Conservation (phyloP, 306 rosid species). For the Leucaena leucocephala region DNA sequence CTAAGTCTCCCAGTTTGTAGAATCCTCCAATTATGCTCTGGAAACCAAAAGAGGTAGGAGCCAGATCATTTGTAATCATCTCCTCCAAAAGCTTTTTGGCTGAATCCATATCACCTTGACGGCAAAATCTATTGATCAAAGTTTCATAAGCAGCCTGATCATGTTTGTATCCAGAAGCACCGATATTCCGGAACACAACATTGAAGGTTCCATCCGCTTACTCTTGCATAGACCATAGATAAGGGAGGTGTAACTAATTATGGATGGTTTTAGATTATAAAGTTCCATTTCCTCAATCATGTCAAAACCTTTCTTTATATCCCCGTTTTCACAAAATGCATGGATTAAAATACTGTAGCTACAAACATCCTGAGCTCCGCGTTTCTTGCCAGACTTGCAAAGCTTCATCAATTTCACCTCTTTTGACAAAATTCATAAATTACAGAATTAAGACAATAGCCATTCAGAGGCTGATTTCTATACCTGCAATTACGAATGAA, state of each 20-base stretch:
- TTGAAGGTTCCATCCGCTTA: conserved; percentile 39
- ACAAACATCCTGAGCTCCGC: conserved; percentile 55
- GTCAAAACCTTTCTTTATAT: conserved; percentile 38
- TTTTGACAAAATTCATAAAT: conserved; percentile 53
- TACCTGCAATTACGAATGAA: conserved; percentile 45
- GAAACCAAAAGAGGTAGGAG: conserved; percentile 43
- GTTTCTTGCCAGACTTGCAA: conserved; percentile 54
- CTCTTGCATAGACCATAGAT: conserved; percentile 55
- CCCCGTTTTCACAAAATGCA: conserved; percentile 52
- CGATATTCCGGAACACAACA: conserved; percentile 37
- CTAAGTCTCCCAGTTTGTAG: conserved; percentile 48
- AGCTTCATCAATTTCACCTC: conserved; percentile 49
- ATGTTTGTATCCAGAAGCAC: conserved; percentile 45
- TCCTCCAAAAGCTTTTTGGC: conserved; percentile 52
- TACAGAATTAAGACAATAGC: conserved; percentile 58
- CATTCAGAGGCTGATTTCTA: conserved; percentile 48
- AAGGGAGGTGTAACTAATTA: conserved; percentile 58
- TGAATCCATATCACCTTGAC: conserved; percentile 48
- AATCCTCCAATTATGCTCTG: conserved; percentile 46
- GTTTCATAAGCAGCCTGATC: conserved; percentile 55
- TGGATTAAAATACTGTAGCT: conserved; percentile 71
- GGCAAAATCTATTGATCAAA: conserved; percentile 54
- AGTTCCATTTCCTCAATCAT: conserved; percentile 55
- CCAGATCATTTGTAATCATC: conserved; percentile 49
- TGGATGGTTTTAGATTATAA: conserved; percentile 51